These are phyloP conservation scores for Corymbia maculata DNA, from an alignment of 345 rosid genomes.

Conservation along the genomic window DNA sequence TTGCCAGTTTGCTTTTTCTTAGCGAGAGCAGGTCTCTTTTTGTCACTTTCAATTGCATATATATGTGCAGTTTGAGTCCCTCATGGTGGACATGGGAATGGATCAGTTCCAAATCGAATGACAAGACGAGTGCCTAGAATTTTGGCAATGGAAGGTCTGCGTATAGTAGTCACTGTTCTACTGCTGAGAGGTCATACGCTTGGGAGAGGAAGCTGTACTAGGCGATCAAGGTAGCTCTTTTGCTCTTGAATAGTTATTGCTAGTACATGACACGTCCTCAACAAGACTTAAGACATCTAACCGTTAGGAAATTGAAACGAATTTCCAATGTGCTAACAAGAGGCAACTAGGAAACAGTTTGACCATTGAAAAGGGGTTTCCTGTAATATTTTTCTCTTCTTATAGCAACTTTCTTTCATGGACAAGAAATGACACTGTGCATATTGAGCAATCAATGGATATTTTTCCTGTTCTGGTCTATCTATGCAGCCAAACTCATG, in stretches of 20 bases:
- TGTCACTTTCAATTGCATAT: not conserved
- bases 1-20: not conserved
- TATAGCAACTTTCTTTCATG: too few relatives aligned
- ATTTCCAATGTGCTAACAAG: too few relatives aligned
- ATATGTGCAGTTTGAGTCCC: slow-evolving; percentile 34
- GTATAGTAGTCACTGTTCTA: slow-evolving; percentile 52
- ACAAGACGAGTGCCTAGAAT: slow-evolving; percentile 18
- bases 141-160: not conserved
- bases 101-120: slow-evolving; percentile 32
- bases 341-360: too few relatives aligned
- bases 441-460: not conserved
- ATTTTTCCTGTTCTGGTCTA: not conserved
- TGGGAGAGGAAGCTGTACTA: slow-evolving; percentile 91
- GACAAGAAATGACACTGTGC: not conserved
- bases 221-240: slow-evolving; percentile 66
- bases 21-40: not conserved
- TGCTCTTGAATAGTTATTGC: too few relatives aligned
- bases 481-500: not conserved
- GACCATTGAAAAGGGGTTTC: too few relatives aligned
- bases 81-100: slow-evolving; percentile 66
- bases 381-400: too few relatives aligned
- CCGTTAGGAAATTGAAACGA: too few relatives aligned
- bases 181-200: slow-evolving; percentile 72
- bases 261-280: too few relatives aligned
- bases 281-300: too few relatives aligned